phyloP scores from a whole-genome alignment of 306 rosid genomes.

The Arachis stenosperma region DNA sequence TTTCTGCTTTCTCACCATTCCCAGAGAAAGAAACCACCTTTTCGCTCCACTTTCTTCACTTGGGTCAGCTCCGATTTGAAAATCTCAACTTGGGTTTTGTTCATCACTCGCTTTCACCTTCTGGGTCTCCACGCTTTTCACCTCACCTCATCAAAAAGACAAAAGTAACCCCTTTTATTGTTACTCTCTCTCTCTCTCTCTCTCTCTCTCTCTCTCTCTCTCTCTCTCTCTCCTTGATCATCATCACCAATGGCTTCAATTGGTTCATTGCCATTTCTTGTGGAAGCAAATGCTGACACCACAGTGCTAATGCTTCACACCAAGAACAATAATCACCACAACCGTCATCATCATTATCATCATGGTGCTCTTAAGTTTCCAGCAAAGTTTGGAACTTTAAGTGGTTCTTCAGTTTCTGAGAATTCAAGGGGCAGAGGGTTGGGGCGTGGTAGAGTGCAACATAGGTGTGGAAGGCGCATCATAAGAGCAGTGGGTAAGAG shows the following conservation, averaged over 20 bases:
- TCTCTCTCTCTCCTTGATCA: not conserved
- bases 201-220: not conserved
- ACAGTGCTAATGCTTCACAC: constrained; percentile 46
- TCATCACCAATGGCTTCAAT: constrained; percentile 57
- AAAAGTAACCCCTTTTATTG: too few relatives aligned
- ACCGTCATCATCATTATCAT: not conserved
- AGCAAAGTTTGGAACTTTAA: constrained; percentile 19
- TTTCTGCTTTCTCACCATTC: not conserved
- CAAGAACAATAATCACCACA: not conserved
- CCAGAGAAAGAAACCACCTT: not conserved
- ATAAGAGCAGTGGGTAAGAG: constrained; percentile 49
- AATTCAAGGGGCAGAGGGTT: constrained; percentile 33
- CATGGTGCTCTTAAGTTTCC: constrained; percentile 37
- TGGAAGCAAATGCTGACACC: constrained; percentile 52
- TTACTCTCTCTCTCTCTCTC: too few relatives aligned
- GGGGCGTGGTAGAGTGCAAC: constrained; percentile 46
- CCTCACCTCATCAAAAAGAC: not conserved
- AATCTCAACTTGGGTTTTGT: constrained; percentile 33
- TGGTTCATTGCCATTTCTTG: constrained; percentile 51
- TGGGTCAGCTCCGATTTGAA: constrained; percentile 31
- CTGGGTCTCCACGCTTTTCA: constrained; percentile 42
- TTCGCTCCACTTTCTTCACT: not conserved
- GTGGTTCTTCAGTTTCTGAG: constrained; percentile 36
- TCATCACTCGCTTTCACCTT: constrained; percentile 38
- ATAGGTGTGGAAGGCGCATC: constrained; percentile 45